Percentiles rank a stretch among this genome's conserved stretches.
Evolutionary conservation across 2,329 filamentous ascomycete species (phyloP).

Genomic region (Sordariomycetes sp.): DNA sequence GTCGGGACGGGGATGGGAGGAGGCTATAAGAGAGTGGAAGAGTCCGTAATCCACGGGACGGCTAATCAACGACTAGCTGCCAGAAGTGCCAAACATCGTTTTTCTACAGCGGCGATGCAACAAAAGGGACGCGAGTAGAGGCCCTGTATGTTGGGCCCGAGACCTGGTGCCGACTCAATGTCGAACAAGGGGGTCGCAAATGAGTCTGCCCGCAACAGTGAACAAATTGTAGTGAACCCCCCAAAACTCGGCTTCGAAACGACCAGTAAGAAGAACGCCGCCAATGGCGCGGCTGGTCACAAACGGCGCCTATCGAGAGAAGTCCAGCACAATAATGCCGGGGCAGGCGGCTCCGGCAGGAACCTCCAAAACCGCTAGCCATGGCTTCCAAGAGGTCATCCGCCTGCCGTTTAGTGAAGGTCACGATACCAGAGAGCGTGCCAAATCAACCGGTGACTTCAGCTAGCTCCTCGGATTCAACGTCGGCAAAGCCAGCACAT

Average conservation of each 20-base stretch:
- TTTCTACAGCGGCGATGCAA: not conserved
- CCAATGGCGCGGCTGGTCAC: not conserved
- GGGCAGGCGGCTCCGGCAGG: not conserved
- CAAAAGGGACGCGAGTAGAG: not conserved
- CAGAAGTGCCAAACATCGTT: not conserved
- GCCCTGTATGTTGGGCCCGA: not conserved
- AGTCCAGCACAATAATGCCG: not conserved
- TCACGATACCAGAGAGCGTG: not conserved
- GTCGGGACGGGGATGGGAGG: too few relatives aligned
- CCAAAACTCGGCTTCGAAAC: not conserved
- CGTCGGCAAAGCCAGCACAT: not conserved
- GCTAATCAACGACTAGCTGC: too few relatives aligned
- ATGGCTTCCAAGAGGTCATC: not conserved
- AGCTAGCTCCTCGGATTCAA: not conserved
- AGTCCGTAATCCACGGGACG: too few relatives aligned
- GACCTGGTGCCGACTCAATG: not conserved
- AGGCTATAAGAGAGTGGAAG: not conserved
- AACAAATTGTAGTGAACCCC: not conserved
- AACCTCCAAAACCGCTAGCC: not conserved
- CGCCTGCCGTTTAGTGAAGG: not conserved
- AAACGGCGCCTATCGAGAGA: not conserved
- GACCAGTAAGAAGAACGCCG: not conserved
- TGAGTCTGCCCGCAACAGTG: not conserved
- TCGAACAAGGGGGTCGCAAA: not conserved
- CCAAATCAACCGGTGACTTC: not conserved